Conservation (phyloP, 2,329 filamentous ascomycete genomes). For the Fusarium sp. region DNA sequence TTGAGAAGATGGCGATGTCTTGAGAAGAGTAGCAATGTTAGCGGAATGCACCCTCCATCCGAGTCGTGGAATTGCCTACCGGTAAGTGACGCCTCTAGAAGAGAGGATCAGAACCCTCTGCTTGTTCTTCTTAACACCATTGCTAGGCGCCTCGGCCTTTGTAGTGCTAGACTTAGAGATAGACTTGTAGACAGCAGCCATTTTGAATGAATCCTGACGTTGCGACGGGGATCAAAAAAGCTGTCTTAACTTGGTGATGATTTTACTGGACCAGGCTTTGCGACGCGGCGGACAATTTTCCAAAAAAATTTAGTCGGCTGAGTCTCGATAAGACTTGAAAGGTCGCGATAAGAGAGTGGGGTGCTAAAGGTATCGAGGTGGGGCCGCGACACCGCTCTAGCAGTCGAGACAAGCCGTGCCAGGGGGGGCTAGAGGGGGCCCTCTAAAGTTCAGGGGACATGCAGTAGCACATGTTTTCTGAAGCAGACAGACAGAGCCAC, state of each 20-base stretch:
- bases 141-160: slow-evolving; percentile 59
- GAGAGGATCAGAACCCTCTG: slow-evolving; percentile 89
- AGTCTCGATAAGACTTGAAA: slow-evolving; percentile 44
- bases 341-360: slow-evolving; percentile 40
- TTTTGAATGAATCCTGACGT: slow-evolving; percentile 31
- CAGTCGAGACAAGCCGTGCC: slow-evolving; percentile 16
- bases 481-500: not conserved
- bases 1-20: slow-evolving; percentile 94
- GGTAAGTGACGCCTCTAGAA: slow-evolving; percentile 89
- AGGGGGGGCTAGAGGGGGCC: not conserved
- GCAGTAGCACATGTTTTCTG: slow-evolving; percentile 5
- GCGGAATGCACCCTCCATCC: slow-evolving; percentile 18
- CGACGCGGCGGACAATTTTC: slow-evolving; percentile 35
- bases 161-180: slow-evolving; percentile 67
- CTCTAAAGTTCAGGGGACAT: not conserved
- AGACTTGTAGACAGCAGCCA: slow-evolving; percentile 81
- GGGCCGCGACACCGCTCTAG: slow-evolving; percentile 35
- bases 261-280: slow-evolving; percentile 26
- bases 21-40: slow-evolving; percentile 23
- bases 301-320: slow-evolving; percentile 44
- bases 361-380: slow-evolving; percentile 10
- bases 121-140: slow-evolving; percentile 69
- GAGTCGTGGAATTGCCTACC: slow-evolving; percentile 57
- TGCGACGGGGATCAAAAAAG: slow-evolving; percentile 1
- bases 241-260: slow-evolving; percentile 29